Evolutionary conservation across 1,284 basidiomycete species (phyloP).

Genomic region (Athelia sp.): DNA sequence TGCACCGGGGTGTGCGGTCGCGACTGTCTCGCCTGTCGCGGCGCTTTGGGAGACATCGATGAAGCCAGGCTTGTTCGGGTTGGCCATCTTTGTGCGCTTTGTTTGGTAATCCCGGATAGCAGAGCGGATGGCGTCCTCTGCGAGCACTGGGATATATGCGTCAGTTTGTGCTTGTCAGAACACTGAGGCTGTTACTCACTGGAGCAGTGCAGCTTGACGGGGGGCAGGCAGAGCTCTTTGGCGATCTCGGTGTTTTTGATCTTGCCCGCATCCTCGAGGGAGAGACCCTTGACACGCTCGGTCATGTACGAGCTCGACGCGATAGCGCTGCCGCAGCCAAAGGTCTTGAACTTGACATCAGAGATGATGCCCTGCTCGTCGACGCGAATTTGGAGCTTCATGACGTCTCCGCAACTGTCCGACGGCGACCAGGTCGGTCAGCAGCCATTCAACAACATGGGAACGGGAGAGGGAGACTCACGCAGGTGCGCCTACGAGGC

Average conservation of each 20-base stretch:
- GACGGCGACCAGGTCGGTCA: slow-evolving; percentile 14
- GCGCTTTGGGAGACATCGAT: slow-evolving; percentile 75
- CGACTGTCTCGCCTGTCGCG: slow-evolving; percentile 61
- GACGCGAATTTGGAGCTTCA: slow-evolving; percentile 99
- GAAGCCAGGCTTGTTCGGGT: slow-evolving; percentile 55
- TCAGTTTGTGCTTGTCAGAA: slow-evolving; percentile 8
- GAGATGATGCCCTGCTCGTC: slow-evolving; percentile 93
- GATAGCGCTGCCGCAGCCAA: slow-evolving; percentile 96
- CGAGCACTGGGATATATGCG: slow-evolving; percentile 63
- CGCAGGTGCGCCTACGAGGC: slow-evolving; percentile 97
- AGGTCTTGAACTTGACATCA: slow-evolving; percentile 99
- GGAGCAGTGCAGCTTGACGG: slow-evolving; percentile 92
- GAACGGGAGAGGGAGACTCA: slow-evolving; percentile 44
- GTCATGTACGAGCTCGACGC: slow-evolving; percentile 98
- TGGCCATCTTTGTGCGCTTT: slow-evolving; percentile 59
- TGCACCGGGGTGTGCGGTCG: slow-evolving; percentile 54
- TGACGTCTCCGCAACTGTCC: slow-evolving; percentile 83
- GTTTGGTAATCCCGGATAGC: slow-evolving; percentile 90
- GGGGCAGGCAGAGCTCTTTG: slow-evolving; percentile 91
- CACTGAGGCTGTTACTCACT: slow-evolving; percentile 44
- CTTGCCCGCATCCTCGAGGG: slow-evolving; percentile 89
- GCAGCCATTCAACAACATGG: slow-evolving; percentile 5
- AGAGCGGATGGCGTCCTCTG: slow-evolving; percentile 96
- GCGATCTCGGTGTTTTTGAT: slow-evolving; percentile 99
- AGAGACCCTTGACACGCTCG: slow-evolving; percentile 94